A percentile compares a stretch with the other conserved stretches of the same genome.
Evolutionary conservation across 2,329 filamentous ascomycete species (phyloP).

Genomic region (Aureobasidium mangrovei): DNA sequence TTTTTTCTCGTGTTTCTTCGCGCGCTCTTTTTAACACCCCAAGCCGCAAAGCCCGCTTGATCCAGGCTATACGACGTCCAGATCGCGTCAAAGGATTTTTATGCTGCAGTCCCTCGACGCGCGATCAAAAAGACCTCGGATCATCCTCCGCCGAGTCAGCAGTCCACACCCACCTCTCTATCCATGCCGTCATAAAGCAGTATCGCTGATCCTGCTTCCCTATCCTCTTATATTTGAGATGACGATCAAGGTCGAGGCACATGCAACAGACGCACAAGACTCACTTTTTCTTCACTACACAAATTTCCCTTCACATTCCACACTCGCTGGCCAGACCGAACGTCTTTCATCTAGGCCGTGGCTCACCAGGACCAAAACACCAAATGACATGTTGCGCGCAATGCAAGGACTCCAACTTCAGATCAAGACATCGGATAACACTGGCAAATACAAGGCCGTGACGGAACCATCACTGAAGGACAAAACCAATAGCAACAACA

Average conservation of each 20-base stretch:
- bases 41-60: conserved; percentile 7
- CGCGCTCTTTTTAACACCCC: conserved; percentile 1
- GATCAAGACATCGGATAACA: neutral
- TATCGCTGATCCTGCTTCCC: neutral
- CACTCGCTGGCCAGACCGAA: conserved; percentile 1
- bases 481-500: neutral
- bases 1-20: neutral
- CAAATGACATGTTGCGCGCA: conserved; percentile 1
- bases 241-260: neutral
- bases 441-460: neutral
- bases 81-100: conserved; percentile 7
- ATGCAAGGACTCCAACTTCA: conserved; percentile 12
- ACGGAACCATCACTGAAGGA: neutral
- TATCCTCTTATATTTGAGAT: neutral
- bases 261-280: neutral
- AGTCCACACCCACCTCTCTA: neutral
- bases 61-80: neutral
- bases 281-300: neutral
- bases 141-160: conserved; percentile 8
- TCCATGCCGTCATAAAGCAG: conserved; percentile 9
- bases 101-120: conserved; percentile 11
- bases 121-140: neutral
- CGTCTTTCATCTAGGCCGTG: conserved; percentile 1
- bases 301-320: conserved; percentile 9
- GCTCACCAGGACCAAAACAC: neutral